Evolutionary conservation across 805 yeast species (phyloP), one percentile per base, ranked within the genome.

Genomic region (Candida suzukii): DNA sequence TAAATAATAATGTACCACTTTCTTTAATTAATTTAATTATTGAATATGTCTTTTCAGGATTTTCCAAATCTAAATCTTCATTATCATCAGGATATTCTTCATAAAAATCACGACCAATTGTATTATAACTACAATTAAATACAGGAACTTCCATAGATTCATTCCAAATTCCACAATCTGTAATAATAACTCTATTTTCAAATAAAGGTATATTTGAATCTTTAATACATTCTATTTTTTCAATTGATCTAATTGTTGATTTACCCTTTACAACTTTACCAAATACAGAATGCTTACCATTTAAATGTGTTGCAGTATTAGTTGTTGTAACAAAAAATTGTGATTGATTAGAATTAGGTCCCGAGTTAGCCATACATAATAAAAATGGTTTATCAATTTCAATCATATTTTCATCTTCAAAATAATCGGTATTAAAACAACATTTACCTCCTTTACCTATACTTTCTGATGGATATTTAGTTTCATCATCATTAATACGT

Each of bases 11-110:
- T 0, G 82, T 70, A 1, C 87, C 95, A 19, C 88, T 75, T 26
- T 76, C 78, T 49, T 85, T 85, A 39, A 85, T 83, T 14, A 59
- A 74, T 10, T 46, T 49, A 0, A 80, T 58, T 0, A 81, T 86
- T 10, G 62, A 61, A 42, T 55, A 75, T 0, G 82, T 79, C 19
- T 67, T 64, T 39, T 65, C 69, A 1, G 55, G 47, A 14, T 63
- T 60, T n/a, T 52, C 55, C 8, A 78, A 67, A 39, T 80, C 75
- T 17, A 83, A 80, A 35, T 73, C 73, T 3, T 54, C 64, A 49
- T 83, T 87, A 57, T 85, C 95, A 45, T 79, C 88, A 0, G 93
- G 95, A 49, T 69, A 76, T 57, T 84, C 93, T 59, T 84, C 93
- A 51, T 71, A 85, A 0, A 74, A 56, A 51, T 85, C 95, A 8